Conservation (phyloP, 2,329 filamentous ascomycete genomes). For the Arthrobotrys iridis region DNA sequence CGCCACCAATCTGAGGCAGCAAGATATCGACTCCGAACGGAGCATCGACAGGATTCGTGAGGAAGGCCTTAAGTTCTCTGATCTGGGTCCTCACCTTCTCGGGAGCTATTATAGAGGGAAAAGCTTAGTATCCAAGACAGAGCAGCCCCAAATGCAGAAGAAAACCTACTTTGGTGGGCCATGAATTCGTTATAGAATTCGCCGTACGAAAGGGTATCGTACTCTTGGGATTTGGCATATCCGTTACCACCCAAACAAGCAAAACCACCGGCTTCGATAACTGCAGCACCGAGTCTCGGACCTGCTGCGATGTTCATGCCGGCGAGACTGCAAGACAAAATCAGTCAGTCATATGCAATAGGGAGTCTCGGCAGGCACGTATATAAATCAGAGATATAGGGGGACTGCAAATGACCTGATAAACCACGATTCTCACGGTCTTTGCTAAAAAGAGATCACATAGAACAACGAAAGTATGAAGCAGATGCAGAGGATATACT, state of each 20-base stretch:
- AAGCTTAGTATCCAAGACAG: conserved; percentile 77
- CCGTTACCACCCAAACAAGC: conserved; percentile 47
- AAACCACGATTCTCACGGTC: no score
- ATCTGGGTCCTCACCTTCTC: conserved; percentile 75
- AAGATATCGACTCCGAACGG: conserved; percentile 91
- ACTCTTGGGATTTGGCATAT: conserved; percentile 38
- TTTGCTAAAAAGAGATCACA: not conserved
- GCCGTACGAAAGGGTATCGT: conserved; percentile 17
- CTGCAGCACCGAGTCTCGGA: conserved; percentile 37
- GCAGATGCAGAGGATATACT: not conserved
- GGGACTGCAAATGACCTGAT: no score
- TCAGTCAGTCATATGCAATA: not conserved
- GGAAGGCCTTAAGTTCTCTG: conserved; percentile 76
- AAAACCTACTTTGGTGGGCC: conserved; percentile 40
- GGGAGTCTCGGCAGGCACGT: no score
- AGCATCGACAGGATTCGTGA: conserved; percentile 48
- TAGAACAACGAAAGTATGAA: not conserved
- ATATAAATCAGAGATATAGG: no score
- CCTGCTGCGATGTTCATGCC: conserved; percentile 51
- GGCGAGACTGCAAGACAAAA: conserved; percentile 10
- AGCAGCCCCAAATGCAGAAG: conserved; percentile 80
- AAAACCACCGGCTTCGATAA: conserved; percentile 42
- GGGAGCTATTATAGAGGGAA: conserved; percentile 63
- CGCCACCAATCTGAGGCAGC: conserved; percentile 85
- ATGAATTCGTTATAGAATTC: conserved; percentile 49